Evolutionary conservation across 2,329 filamentous ascomycete species (phyloP), one percentile per base, ranked within the genome.

Genomic region (Stagonosporopsis cucurbitacearum): DNA sequence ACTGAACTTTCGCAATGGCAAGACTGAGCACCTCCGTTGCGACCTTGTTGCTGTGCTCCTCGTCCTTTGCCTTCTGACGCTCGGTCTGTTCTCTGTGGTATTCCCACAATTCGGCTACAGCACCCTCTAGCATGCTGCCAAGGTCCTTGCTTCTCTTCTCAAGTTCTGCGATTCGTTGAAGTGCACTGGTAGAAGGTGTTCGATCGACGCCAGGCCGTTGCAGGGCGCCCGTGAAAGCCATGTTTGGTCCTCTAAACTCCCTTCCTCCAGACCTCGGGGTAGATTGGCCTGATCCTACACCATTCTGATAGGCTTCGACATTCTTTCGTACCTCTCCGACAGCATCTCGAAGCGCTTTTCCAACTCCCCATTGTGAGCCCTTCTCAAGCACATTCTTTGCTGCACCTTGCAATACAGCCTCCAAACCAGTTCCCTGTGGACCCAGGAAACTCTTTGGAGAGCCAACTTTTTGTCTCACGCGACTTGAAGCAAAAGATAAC

Each of bases 291-390:
- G 73, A 72, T 20, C 36, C 55, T 4, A 49, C 54, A 13, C 62
- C 65, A 12, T 67, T 60, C 60, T 90, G 88, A 28, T 89, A 80
- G 26, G 83, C 84, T 66, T 89, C 84, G 62, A 93, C 85, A 62
- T 92, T 92, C 66, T 89, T 89, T 57, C 85, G 85, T 45, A 94
- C 88, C 74, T 96, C 91, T 8, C 87, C 88, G 69, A 95, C 84
- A 17, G 91, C 90, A 63, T 91, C 90, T n/a, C 91, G 84, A 6
- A 95, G 86, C 0, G 88, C 90, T 72, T 90, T 88, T 69, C 92
- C 92, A 52, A 95, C 88, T 6, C 90, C 90, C 59, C 92, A 86
- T 67, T 86, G 88, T 73, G 93, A 89, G 48, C 90, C 84, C 28
- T 86, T 83, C 65, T 91, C 87, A 30, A 92, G 79, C 15, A 94